Percentiles rank a stretch among this genome's conserved stretches.
phyloP scores from a whole-genome alignment of 2,329 filamentous ascomycete genomes.

The Cladosporium sp. region DNA sequence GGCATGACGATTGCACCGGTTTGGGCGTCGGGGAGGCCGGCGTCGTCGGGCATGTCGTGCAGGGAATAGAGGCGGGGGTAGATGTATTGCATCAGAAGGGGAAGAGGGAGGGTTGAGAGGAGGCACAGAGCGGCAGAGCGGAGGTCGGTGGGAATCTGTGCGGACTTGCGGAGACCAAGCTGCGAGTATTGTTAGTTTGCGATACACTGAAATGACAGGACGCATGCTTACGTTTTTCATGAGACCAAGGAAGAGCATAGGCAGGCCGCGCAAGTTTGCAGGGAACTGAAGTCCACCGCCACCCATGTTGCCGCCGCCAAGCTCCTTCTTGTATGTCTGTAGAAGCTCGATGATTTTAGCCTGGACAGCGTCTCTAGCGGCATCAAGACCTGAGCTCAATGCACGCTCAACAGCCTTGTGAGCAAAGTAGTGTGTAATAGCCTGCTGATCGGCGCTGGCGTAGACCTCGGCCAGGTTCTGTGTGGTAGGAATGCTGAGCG shows the following conservation, averaged over 20 bases:
- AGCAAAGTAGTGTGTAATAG: conserved; percentile 89
- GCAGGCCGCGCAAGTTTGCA: conserved; percentile 81
- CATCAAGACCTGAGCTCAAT: conserved; percentile 79
- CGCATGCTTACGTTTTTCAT: conserved; percentile 80
- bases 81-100: conserved; percentile 89
- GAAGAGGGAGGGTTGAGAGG: conserved; percentile 87
- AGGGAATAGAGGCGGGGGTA: conserved; percentile 64
- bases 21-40: conserved; percentile 76
- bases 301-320: conserved; percentile 92
- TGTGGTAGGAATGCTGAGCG: conserved; percentile 86
- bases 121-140: conserved; percentile 88
- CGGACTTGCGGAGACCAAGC: conserved; percentile 80
- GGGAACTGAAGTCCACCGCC: conserved; percentile 89
- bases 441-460: conserved; percentile 89
- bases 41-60: conserved; percentile 94
- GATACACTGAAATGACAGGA: no score
- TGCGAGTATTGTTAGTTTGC: conserved; percentile 32
- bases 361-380: conserved; percentile 84
- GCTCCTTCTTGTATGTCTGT: conserved; percentile 93
- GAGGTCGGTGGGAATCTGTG: conserved; percentile 90
- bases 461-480: conserved; percentile 87
- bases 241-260: conserved; percentile 84
- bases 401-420: conserved; percentile 96
- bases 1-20: conserved; percentile 88
- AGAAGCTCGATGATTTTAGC: conserved; percentile 88